Evolutionary conservation across 768 basidiomycete genomes (phyloP).

Genomic region (Pleurotus citrinopileatus): DNA sequence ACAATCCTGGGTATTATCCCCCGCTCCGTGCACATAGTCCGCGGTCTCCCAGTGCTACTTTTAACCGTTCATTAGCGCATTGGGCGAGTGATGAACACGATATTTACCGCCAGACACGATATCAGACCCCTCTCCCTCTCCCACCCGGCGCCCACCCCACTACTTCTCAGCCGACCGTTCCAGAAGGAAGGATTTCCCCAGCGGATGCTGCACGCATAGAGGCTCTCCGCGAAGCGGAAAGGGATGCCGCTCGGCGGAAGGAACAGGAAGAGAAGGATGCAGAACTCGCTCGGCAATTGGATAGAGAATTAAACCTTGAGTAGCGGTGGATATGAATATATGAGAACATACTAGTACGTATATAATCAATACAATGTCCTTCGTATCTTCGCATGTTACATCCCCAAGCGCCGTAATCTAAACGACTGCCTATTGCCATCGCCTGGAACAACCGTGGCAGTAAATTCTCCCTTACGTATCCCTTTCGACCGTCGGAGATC

Average conservation of each 20-base stretch:
- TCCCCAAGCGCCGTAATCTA: not conserved
- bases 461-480: slow-evolving; percentile 43
- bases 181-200: slow-evolving; percentile 23
- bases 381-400: too few species aligned
- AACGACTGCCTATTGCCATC: not conserved
- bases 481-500: slow-evolving; percentile 66
- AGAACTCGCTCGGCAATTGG: slow-evolving; percentile 51
- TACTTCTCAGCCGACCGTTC: slow-evolving; percentile 15
- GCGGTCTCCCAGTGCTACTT: slow-evolving; percentile 16
- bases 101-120: slow-evolving; percentile 43
- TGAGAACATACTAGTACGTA: slow-evolving; percentile 15
- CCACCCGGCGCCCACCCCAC: slow-evolving; percentile 33
- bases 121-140: slow-evolving; percentile 53
- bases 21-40: slow-evolving; percentile 3
- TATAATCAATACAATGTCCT: slow-evolving; percentile 41
- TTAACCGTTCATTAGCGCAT: not conserved
- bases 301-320: slow-evolving; percentile 48
- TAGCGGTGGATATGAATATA: not conserved
- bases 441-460: not conserved
- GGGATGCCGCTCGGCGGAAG: slow-evolving; percentile 31
- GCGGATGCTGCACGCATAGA: slow-evolving; percentile 31
- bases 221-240: slow-evolving; percentile 33
- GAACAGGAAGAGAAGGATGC: slow-evolving; percentile 41
- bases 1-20: slow-evolving; percentile 6
- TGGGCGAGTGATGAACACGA: slow-evolving; percentile 31